Conservation (phyloP, 2,329 filamentous ascomycete species). For the Geosmithia morbida region DNA sequence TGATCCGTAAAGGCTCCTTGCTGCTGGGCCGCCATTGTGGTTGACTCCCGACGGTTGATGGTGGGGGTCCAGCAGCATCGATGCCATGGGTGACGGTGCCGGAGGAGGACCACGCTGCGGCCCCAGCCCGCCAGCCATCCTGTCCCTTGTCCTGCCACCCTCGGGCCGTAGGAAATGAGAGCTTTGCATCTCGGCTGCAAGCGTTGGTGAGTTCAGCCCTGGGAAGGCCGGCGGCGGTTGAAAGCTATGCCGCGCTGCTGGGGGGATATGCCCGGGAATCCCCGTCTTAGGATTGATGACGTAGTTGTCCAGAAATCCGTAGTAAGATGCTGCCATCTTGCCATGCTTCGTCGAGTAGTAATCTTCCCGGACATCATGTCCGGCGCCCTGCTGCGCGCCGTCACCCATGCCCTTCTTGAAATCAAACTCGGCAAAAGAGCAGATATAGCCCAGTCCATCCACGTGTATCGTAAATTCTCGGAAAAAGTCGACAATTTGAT, state of each 20-base stretch:
- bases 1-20: conserved; percentile 29
- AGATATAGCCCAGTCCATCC: conserved; percentile 89
- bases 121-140: conserved; percentile 18
- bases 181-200: conserved; percentile 38
- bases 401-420: conserved; percentile 67
- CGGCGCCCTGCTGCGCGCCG: conserved; percentile 17
- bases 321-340: conserved; percentile 96
- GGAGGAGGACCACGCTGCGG: conserved; percentile 3
- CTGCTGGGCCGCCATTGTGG: conserved; percentile 12
- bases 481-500: conserved; percentile 94
- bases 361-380: conserved; percentile 60
- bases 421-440: conserved; percentile 93
- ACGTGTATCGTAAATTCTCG: conserved; percentile 95
- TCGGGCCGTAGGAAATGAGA: conserved; percentile 28
- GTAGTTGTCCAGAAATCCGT: conserved; percentile 90
- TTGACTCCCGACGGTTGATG: conserved; percentile 49
- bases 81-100: conserved; percentile 14
- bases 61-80: conserved; percentile 36
- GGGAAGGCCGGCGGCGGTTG: conserved; percentile 66
- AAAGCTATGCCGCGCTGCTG: conserved; percentile 40
- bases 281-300: conserved; percentile 58
- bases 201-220: conserved; percentile 48
- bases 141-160: conserved; percentile 27
- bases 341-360: conserved; percentile 93
- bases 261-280: conserved; percentile 44